A percentile compares a stretch with the other conserved stretches of the same genome.
phyloP scores from a whole-genome alignment of 2,329 filamentous ascomycete genomes.

The Epichloe uncinata region DNA sequence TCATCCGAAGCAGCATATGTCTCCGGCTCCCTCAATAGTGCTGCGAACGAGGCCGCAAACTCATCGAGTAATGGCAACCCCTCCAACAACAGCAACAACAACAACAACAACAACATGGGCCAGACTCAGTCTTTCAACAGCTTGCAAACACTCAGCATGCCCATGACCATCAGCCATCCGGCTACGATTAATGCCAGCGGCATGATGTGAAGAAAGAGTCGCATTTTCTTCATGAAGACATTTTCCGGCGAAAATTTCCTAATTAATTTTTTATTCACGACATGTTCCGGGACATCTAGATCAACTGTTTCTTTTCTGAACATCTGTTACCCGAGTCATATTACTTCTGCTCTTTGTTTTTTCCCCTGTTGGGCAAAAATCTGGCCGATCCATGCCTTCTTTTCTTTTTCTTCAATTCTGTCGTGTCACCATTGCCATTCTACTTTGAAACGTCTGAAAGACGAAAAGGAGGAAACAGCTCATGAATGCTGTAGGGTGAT shows the following conservation, averaged over 20 bases:
- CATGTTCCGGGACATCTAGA: background rate
- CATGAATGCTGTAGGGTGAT: slow-evolving; percentile 12
- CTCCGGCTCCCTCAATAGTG: slow-evolving; percentile 35
- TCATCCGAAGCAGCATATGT: slow-evolving; percentile 54
- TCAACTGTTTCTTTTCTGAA: background rate
- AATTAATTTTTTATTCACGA: slow-evolving; percentile 6
- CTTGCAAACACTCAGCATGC: slow-evolving; percentile 49
- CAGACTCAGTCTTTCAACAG: slow-evolving; percentile 35
- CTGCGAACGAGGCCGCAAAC: slow-evolving; percentile 19
- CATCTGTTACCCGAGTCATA: background rate
- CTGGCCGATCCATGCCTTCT: background rate
- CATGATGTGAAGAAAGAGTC: slow-evolving; percentile 25
- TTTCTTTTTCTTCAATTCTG: slow-evolving; percentile 6
- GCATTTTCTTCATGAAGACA: background rate
- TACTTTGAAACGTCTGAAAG: slow-evolving; percentile 10
- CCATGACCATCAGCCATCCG: slow-evolving; percentile 48
- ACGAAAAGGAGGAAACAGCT: slow-evolving; percentile 11
- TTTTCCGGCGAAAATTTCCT: slow-evolving; percentile 3
- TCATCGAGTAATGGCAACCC: slow-evolving; percentile 9
- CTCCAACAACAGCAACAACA: slow-evolving; percentile 6
- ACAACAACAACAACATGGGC: too few species aligned
- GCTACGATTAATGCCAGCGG: slow-evolving; percentile 30
- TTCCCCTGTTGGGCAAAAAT: slow-evolving; percentile 7
- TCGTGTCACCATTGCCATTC: slow-evolving; percentile 10
- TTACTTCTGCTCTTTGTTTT: slow-evolving; percentile 5